These are phyloP conservation scores for Fraxinus albicans DNA, from an alignment of 305 asterid genomes.

Conservation along the genomic window DNA sequence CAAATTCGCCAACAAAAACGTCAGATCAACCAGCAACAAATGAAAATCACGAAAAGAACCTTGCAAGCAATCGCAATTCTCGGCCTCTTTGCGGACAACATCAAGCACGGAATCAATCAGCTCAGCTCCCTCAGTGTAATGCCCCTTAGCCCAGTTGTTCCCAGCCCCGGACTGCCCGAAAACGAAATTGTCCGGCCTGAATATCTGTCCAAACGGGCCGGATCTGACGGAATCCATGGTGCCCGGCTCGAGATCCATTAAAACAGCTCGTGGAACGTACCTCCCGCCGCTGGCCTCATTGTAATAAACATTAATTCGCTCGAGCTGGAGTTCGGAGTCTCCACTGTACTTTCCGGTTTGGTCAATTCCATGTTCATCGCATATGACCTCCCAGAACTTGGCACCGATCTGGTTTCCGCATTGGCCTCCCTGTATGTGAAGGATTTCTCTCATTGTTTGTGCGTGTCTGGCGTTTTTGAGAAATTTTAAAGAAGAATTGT, in stretches of 20 bases:
- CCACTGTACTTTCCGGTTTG: slow-evolving; percentile 48
- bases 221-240: slow-evolving; percentile 57
- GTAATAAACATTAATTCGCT: slow-evolving; percentile 54
- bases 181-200: slow-evolving; percentile 56
- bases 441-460: slow-evolving; percentile 44
- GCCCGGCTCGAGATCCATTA: slow-evolving; percentile 61
- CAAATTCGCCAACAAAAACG: background rate
- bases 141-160: slow-evolving; percentile 57
- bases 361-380: slow-evolving; percentile 57
- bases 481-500: background rate
- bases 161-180: slow-evolving; percentile 60
- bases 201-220: slow-evolving; percentile 52
- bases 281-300: slow-evolving; percentile 61
- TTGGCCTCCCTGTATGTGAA: slow-evolving; percentile 54
- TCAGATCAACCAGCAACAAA: slow-evolving; percentile 1
- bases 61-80: slow-evolving; percentile 57
- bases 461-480: background rate
- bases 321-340: slow-evolving; percentile 48
- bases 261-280: slow-evolving; percentile 60
- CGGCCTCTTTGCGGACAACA: slow-evolving; percentile 60
- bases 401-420: slow-evolving; percentile 63
- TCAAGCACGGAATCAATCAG: slow-evolving; percentile 55
- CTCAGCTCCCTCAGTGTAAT: slow-evolving; percentile 61
- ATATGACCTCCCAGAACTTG: slow-evolving; percentile 58
- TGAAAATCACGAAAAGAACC: slow-evolving; percentile 24